Evolutionary conservation across 2,329 filamentous ascomycete species (phyloP), one percentile per base, ranked within the genome.

Genomic region (Claviceps sp.): DNA sequence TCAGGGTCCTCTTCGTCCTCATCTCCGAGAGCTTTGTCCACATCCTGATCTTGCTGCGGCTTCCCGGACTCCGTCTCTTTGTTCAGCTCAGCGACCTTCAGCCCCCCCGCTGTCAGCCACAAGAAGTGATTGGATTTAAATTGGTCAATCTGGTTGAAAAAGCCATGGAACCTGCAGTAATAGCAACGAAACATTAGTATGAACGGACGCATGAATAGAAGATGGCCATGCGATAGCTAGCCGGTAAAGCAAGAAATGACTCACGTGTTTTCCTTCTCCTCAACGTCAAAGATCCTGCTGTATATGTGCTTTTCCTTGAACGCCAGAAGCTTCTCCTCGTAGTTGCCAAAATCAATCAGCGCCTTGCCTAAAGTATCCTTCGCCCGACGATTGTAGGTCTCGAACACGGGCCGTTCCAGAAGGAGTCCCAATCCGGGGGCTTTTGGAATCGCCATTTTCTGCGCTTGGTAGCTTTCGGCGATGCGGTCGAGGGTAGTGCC

Each of bases 291-390:
- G 58, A 97, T 95, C 24, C 88, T 78, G 61, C 87, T 81, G 65
- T 98, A 98, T 55, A 98, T 97, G 66, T 95, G 82, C 59, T 82
- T 72, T 64, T 95, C 82, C 72, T 97, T 97, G 70, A 98, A 98
- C 54, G 83, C 85, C 56, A 85, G 77, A 59, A 98, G 87, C 67
- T 88, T 78, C 47, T 82, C 78, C 54, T 91, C 81, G 61, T 84
- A 89, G 56, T 84, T 85, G 47, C 74, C 73, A 65, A 96, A 98
- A 60, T 89, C 82, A 53, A 98, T 83, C 24, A 78, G 75, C 48
- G 85, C 78, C 51, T 81, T 79, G 6, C 76, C 79, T 44, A 84
- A 76, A 51, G 79, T 78, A 38, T 75, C 73, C 7, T 76, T 76
- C 1, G 86, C 82, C 57, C 84, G 81, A 51, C 76, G 77, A 67